phyloP scores from a whole-genome alignment of 192 early-diverging fungal species.

The Piromyces sp. region DNA sequence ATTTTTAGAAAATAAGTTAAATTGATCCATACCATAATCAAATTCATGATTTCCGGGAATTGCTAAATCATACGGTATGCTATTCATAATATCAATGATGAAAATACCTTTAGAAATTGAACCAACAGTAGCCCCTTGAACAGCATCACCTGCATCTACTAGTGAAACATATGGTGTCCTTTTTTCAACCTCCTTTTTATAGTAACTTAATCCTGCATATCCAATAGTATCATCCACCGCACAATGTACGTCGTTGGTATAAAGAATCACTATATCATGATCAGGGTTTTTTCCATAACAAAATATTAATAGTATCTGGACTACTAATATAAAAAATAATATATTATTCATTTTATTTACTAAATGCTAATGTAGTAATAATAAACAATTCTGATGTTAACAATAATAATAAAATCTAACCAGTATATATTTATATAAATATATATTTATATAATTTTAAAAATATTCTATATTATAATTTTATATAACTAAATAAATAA shows the following conservation, averaged over 20 bases:
- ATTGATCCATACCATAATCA: not conserved
- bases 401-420: no score
- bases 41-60: not conserved
- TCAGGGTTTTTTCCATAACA: not conserved
- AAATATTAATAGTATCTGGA: no score
- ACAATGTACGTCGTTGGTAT: not conserved
- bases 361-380: no score
- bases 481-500: no score
- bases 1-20: not conserved
- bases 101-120: not conserved
- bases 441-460: no score
- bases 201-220: not conserved
- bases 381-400: no score
- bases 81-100: not conserved
- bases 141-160: not conserved
- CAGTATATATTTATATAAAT: no score
- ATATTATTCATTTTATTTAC: no score
- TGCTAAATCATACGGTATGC: not conserved
- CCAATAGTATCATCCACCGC: not conserved
- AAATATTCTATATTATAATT: no score
- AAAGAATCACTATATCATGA: not conserved
- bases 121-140: not conserved
- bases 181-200: not conserved
- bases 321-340: no score
- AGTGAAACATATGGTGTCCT: not conserved